A percentile compares a stretch with the other conserved stretches of the same genome.
These are phyloP conservation scores for Triticum monococcum DNA, from an alignment of 176 grass and related monocot species.

Conservation along the genomic window DNA sequence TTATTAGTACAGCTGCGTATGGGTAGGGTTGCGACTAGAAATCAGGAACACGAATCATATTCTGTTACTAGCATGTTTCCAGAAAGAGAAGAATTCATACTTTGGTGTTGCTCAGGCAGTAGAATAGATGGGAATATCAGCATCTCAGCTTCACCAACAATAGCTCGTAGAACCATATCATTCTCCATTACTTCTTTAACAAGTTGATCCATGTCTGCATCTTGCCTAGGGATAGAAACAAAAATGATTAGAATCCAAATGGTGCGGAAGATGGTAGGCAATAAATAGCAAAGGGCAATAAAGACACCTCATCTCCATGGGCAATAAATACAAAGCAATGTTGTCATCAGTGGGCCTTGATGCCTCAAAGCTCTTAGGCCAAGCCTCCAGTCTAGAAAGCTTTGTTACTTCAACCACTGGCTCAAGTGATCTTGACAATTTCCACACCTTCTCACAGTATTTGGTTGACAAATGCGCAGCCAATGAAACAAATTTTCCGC, in stretches of 20 bases:
- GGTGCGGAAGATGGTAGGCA: not conserved
- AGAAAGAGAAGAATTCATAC: slow-evolving; percentile 23
- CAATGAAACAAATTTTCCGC: slow-evolving; percentile 28
- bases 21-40: not conserved
- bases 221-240: slow-evolving; percentile 7
- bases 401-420: slow-evolving; percentile 31
- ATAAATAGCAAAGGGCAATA: not conserved
- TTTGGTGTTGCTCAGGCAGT: slow-evolving; percentile 35
- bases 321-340: slow-evolving; percentile 75
- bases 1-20: not conserved
- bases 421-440: slow-evolving; percentile 27
- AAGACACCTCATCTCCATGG: slow-evolving; percentile 41
- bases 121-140: slow-evolving; percentile 54
- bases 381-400: slow-evolving; percentile 36
- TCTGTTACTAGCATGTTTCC: not conserved
- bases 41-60: not conserved
- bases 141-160: slow-evolving; percentile 37
- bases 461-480: slow-evolving; percentile 55
- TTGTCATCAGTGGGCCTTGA: slow-evolving; percentile 37
- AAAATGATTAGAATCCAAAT: not conserved
- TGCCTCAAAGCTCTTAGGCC: slow-evolving; percentile 54
- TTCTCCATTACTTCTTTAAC: slow-evolving; percentile 42
- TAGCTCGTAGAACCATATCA: slow-evolving; percentile 31
- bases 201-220: slow-evolving; percentile 31
- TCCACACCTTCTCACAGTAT: slow-evolving; percentile 53